Conservation (phyloP, 345 rosid genomes). For the Isatis tinctoria region DNA sequence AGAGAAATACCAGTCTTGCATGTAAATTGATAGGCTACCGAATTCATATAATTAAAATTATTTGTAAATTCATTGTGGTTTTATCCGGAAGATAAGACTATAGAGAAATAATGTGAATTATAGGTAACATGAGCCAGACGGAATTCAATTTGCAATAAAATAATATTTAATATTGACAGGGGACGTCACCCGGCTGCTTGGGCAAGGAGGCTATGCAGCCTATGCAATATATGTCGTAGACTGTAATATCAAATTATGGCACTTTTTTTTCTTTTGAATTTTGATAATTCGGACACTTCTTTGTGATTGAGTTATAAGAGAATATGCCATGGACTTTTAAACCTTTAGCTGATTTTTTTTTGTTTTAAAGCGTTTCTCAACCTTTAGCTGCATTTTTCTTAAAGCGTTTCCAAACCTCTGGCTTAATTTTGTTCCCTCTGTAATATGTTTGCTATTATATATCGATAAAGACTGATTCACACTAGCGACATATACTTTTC, state of each 20-base stretch:
- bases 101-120: neutral
- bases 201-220: constrained; percentile 13
- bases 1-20: neutral
- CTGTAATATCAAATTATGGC: neutral
- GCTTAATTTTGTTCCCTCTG: no score
- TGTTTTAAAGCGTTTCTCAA: neutral
- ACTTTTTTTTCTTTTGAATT: neutral
- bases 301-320: constrained; percentile 1
- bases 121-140: neutral
- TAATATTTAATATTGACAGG: neutral
- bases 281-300: neutral
- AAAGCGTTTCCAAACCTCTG: no score
- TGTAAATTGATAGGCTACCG: neutral
- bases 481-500: no score
- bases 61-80: neutral
- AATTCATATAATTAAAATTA: neutral
- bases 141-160: neutral
- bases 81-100: no score
- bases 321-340: neutral
- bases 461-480: no score
- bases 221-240: neutral
- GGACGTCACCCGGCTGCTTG: constrained; percentile 18
- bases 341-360: neutral
- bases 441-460: no score
- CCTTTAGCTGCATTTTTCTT: neutral